A percentile compares a stretch with the other conserved stretches of the same genome.
phyloP scores from a whole-genome alignment of 805 yeast species.

The Pichia manshurica region DNA sequence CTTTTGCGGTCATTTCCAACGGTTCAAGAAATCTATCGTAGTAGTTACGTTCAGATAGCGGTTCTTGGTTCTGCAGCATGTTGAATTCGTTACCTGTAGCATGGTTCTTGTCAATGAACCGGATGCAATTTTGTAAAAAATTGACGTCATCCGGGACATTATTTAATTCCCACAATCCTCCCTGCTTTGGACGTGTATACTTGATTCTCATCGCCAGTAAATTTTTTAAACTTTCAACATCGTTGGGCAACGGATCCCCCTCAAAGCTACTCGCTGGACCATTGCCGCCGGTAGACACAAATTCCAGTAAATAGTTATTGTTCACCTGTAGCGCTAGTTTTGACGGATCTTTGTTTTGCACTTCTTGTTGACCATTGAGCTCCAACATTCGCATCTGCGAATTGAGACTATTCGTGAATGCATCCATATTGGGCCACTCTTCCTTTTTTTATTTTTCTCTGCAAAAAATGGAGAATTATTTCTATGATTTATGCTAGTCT shows the following conservation, averaged over 20 bases:
- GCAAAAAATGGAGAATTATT: no score
- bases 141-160: slow-evolving; percentile 6
- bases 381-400: slow-evolving; percentile 11
- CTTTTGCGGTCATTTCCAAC: slow-evolving; percentile 3
- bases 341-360: background rate
- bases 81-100: background rate
- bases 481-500: no score
- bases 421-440: no score
- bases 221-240: slow-evolving; percentile 2
- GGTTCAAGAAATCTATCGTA: slow-evolving; percentile 6
- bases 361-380: background rate
- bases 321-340: background rate
- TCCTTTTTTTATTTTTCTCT: no score
- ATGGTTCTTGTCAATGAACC: slow-evolving; percentile 10
- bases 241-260: background rate
- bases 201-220: slow-evolving; percentile 7
- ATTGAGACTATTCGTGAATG: slow-evolving; percentile 5
- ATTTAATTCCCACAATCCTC: slow-evolving; percentile 13
- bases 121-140: slow-evolving; percentile 6
- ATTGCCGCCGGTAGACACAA: background rate
- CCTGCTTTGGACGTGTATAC: slow-evolving; percentile 12
- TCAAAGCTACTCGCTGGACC: background rate
- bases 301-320: background rate
- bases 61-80: background rate
- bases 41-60: background rate